Evolutionary conservation across 148 eudicot species (phyloP).

Genomic region (Talinum fruticosum): DNA sequence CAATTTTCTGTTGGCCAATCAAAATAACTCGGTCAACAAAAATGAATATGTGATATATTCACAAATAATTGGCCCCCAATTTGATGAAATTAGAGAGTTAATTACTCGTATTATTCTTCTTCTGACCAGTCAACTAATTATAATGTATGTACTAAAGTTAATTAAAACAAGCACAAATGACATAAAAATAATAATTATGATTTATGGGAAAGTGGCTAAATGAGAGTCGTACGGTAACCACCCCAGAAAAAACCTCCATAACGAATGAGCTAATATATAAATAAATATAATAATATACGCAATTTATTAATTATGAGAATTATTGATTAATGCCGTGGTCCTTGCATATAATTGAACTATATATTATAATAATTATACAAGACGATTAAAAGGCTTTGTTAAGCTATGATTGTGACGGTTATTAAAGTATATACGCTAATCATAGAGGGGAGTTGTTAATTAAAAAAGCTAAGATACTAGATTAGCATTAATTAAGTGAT

Average conservation of each 20-base stretch:
- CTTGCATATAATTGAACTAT: neutral
- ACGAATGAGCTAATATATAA: neutral
- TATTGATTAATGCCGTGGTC: slow-evolving; percentile 14
- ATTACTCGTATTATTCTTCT: neutral
- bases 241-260: neutral
- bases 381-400: neutral
- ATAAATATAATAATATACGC: neutral
- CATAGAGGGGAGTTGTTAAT: slow-evolving; percentile 5
- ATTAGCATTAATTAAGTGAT: neutral
- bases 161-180: neutral
- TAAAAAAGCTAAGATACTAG: neutral
- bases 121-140: neutral
- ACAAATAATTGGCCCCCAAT: neutral
- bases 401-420: slow-evolving; percentile 31
- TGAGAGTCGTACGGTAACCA: slow-evolving; percentile 4
- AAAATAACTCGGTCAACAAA: no score
- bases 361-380: neutral
- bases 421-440: neutral
- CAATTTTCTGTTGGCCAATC: neutral
- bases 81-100: neutral
- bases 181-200: no score
- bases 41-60: neutral
- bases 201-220: neutral
- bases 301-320: neutral
- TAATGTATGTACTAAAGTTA: no score